Evolutionary conservation across 2,329 filamentous ascomycete genomes (phyloP), one percentile per base, ranked within the genome.

Genomic region (Helicocarpus griseus): DNA sequence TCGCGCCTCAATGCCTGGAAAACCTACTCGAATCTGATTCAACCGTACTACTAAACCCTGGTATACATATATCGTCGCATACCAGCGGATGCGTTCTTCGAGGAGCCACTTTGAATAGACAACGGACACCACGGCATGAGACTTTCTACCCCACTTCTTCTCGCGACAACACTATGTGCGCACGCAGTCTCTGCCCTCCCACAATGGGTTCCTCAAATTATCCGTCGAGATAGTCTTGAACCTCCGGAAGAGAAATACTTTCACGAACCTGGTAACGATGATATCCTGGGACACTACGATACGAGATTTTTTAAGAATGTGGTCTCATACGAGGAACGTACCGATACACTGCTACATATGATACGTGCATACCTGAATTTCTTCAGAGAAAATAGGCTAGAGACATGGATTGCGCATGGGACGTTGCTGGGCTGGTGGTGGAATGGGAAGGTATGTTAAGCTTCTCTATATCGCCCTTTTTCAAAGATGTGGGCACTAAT

Each of bases 351-450:
- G 51, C 76, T 77, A 47, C 77, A 86, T 65, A 80, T 93, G 58
- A 79, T 89, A 57, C 80, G 82, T 56, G 83, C 86, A 48, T 93
- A 93, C 69, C 76, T 93, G 41, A 74, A 76, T 43, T 82, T 80
- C 51, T 85, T 87, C 66, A 72, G 74, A 41, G 73, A 78, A 17
- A 74, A 83, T 50, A 79, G 80, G 5, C 69, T 89, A 55, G 86
- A 91, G 69, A 91, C 88, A 0, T 93, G 88, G 88, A 81, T 94
- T 53, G 87, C 88, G 36, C 88, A 94, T 66, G 88, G 88, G 46
- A 89, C 87, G 4, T 71, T 93, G 47, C 73, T 94, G 21, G 88
- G 87, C 11, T 94, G 88, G 88, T 93, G 86, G 86, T 94, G 88
- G 88, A 91, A 89, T 64, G 74, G 74, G 51, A 74, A 74, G 69